Conservation (phyloP, 2,329 filamentous ascomycete genomes). For the Kalmusia sp. region DNA sequence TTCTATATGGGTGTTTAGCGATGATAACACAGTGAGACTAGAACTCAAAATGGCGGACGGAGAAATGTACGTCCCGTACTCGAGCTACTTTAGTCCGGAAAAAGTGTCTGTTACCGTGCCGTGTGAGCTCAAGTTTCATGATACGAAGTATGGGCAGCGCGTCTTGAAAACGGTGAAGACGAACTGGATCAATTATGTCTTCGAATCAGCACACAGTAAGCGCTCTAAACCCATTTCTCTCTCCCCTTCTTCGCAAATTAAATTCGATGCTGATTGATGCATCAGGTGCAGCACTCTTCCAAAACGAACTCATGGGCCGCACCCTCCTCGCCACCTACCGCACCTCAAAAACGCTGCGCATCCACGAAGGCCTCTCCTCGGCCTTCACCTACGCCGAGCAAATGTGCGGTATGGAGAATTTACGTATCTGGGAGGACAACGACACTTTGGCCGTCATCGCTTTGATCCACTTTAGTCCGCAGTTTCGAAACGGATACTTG, state of each 20-base stretch:
- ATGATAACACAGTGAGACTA: conserved; percentile 50
- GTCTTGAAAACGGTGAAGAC: conserved; percentile 46
- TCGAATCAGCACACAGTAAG: conserved; percentile 40
- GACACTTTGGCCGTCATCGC: conserved; percentile 51
- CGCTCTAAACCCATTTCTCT: too few species aligned
- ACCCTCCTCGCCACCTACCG: conserved; percentile 51
- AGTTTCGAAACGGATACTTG: conserved; percentile 53
- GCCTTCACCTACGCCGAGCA: conserved; percentile 55
- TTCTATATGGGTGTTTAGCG: conserved; percentile 54
- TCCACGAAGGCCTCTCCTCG: conserved; percentile 52
- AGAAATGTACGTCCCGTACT: conserved; percentile 53
- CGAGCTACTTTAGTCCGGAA: conserved; percentile 53
- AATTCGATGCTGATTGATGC: conserved; percentile 4
- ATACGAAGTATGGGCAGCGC: conserved; percentile 41
- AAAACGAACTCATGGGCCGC: conserved; percentile 55
- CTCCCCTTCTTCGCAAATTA: not conserved
- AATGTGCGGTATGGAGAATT: conserved; percentile 56
- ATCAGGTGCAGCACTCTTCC: conserved; percentile 48
- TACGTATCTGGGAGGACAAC: conserved; percentile 56
- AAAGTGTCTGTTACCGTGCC: conserved; percentile 52
- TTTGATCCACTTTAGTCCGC: conserved; percentile 53
- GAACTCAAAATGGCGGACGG: conserved; percentile 53
- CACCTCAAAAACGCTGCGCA: conserved; percentile 53
- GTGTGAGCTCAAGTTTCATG: conserved; percentile 50
- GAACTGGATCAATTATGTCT: conserved; percentile 55